Conservation (phyloP, 305 asterid genomes). For the Solanum chacoense region DNA sequence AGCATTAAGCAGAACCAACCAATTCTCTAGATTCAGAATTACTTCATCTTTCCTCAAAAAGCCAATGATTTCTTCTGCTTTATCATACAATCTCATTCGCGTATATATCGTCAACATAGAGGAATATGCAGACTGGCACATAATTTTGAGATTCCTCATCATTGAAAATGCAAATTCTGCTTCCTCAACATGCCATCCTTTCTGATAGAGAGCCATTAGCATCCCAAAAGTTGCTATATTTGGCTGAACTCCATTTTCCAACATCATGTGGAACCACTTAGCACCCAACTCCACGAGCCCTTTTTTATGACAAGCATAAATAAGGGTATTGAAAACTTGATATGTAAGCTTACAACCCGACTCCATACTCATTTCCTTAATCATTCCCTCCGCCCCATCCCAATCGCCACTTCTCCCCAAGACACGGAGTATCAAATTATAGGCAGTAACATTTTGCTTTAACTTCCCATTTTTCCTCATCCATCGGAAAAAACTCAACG, state of each 20-base stretch:
- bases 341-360: slow-evolving; percentile 37
- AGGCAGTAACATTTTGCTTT: slow-evolving; percentile 48
- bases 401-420: slow-evolving; percentile 63
- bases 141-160: slow-evolving; percentile 58
- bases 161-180: slow-evolving; percentile 60
- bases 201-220: slow-evolving; percentile 80
- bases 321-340: slow-evolving; percentile 64
- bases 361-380: slow-evolving; percentile 45
- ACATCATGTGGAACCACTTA: slow-evolving; percentile 67
- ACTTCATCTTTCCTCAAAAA: slow-evolving; percentile 52
- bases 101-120: slow-evolving; percentile 80
- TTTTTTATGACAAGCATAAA: slow-evolving; percentile 51
- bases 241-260: slow-evolving; percentile 53
- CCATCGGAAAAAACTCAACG: slow-evolving; percentile 58
- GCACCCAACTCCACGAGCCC: slow-evolving; percentile 52
- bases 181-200: slow-evolving; percentile 56
- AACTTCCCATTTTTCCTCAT: slow-evolving; percentile 67
- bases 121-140: slow-evolving; percentile 72
- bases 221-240: slow-evolving; percentile 86
- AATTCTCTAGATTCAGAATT: slow-evolving; percentile 55
- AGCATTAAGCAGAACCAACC: slow-evolving; percentile 81
- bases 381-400: slow-evolving; percentile 46
- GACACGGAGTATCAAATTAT: slow-evolving; percentile 56
- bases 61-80: slow-evolving; percentile 57
- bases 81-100: slow-evolving; percentile 49